These are phyloP conservation scores for Uromyces viciae-fabae DNA, from an alignment of 1,284 basidiomycete species.

Conservation along the genomic window DNA sequence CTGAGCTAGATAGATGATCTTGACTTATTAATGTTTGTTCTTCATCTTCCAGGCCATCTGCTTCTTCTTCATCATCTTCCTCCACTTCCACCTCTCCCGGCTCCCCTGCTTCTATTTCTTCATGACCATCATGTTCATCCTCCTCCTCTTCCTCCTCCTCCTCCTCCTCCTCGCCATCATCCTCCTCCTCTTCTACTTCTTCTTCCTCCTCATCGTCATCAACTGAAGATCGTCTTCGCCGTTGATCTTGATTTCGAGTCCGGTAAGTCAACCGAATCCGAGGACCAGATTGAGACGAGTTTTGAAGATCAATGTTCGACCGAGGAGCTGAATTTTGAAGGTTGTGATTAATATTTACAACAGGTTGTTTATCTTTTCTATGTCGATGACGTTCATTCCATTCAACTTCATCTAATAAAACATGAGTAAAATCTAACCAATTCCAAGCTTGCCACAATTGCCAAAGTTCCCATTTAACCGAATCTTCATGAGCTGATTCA, in stretches of 20 bases:
- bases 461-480: conserved; percentile 35
- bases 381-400: conserved; percentile 22
- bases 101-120: not conserved
- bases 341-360: not conserved
- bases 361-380: conserved; percentile 36
- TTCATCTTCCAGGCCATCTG: not conserved
- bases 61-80: not conserved
- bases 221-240: not conserved
- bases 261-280: conserved; percentile 23
- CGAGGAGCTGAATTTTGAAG: not conserved
- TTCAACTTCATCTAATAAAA: conserved; percentile 29
- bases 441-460: conserved; percentile 42
- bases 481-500: conserved; percentile 17
- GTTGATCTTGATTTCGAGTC: not conserved
- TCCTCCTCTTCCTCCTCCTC: conserved; percentile 28
- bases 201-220: conserved; percentile 6
- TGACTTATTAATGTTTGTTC: no score
- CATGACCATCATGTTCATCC: not conserved
- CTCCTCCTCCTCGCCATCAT: conserved; percentile 21
- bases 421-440: conserved; percentile 44
- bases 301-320: not conserved
- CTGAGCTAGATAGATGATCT: no score
- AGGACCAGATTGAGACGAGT: not conserved
- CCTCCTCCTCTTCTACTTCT: not conserved
- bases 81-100: not conserved